Conservation (phyloP, 139 green algal species). For the Picochlorum costavermella region DNA sequence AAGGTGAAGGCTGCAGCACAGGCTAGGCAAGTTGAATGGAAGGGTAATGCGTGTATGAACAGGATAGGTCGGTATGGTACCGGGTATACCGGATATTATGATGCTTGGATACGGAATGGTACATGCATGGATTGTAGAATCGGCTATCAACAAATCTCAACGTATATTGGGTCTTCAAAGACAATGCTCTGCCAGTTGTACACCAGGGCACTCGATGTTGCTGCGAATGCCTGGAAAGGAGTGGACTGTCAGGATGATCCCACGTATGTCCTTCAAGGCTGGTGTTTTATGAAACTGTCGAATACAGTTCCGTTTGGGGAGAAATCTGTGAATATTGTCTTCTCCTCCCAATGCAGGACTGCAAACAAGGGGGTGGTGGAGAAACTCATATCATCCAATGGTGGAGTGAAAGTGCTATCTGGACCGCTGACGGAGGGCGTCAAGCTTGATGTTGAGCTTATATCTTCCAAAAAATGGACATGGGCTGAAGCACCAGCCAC, state of each 20-base stretch:
- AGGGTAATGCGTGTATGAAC: constrained; percentile 1
- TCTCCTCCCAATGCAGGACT: neutral
- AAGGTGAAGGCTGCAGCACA: neutral
- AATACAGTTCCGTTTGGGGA: neutral
- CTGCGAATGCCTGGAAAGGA: constrained; percentile 1
- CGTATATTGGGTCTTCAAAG: neutral
- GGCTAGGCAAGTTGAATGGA: neutral
- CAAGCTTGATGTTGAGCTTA: neutral
- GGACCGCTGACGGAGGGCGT: no score
- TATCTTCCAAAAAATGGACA: neutral
- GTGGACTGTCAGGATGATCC: neutral
- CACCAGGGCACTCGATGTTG: neutral
- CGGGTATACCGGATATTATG: neutral
- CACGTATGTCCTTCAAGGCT: neutral
- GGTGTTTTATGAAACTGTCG: neutral
- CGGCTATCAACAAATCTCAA: neutral
- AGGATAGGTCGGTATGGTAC: neutral
- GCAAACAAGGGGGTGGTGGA: neutral
- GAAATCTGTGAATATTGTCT: constrained; percentile 1
- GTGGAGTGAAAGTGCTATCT: neutral
- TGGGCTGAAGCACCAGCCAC: neutral
- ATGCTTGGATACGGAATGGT: neutral
- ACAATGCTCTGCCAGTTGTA: neutral
- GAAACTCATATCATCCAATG: neutral
- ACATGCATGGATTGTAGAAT: constrained; percentile 2